phyloP scores from a whole-genome alignment of 768 basidiomycete genomes.

The Lactifluus echinatus region DNA sequence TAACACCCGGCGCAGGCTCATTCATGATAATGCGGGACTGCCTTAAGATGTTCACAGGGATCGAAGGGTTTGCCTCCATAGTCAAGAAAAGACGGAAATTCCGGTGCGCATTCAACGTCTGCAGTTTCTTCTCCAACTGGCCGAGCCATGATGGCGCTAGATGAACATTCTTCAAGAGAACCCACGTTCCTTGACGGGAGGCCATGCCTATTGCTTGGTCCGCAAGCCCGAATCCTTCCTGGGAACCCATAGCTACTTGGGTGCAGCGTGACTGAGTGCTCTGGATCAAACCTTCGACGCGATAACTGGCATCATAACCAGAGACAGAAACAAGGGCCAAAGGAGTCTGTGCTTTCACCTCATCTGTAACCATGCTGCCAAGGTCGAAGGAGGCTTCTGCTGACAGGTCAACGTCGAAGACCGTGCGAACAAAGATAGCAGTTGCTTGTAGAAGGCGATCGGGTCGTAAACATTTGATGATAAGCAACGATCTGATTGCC shows the following conservation, averaged over 20 bases:
- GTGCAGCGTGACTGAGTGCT: constrained; percentile 68
- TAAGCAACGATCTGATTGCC: constrained; percentile 63
- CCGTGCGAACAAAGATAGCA: constrained; percentile 58
- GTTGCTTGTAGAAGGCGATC: constrained; percentile 85
- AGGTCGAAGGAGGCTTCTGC: constrained; percentile 69
- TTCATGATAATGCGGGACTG: constrained; percentile 98
- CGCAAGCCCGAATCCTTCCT: constrained; percentile 92
- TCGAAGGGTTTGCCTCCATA: constrained; percentile 92
- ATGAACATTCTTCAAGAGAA: constrained; percentile 95
- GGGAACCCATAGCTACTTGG: constrained; percentile 96
- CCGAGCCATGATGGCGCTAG: constrained; percentile 93
- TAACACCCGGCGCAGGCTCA: constrained; percentile 94
- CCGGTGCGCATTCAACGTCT: constrained; percentile 80
- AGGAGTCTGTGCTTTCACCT: constrained; percentile 74
- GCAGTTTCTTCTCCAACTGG: constrained; percentile 92
- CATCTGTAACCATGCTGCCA: constrained; percentile 63
- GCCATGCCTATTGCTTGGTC: constrained; percentile 94
- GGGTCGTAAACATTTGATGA: constrained; percentile 88
- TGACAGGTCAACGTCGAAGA: constrained; percentile 78
- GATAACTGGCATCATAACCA: constrained; percentile 97
- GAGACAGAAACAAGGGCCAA: constrained; percentile 87
- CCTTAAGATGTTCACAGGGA: constrained; percentile 93
- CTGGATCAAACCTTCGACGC: constrained; percentile 81
- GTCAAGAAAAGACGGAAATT: constrained; percentile 97
- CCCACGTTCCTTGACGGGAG: constrained; percentile 91